A percentile compares a stretch with the other conserved stretches of the same genome.
Evolutionary conservation across 2,329 filamentous ascomycete genomes (phyloP).

Genomic region (Cladosporium sp.): DNA sequence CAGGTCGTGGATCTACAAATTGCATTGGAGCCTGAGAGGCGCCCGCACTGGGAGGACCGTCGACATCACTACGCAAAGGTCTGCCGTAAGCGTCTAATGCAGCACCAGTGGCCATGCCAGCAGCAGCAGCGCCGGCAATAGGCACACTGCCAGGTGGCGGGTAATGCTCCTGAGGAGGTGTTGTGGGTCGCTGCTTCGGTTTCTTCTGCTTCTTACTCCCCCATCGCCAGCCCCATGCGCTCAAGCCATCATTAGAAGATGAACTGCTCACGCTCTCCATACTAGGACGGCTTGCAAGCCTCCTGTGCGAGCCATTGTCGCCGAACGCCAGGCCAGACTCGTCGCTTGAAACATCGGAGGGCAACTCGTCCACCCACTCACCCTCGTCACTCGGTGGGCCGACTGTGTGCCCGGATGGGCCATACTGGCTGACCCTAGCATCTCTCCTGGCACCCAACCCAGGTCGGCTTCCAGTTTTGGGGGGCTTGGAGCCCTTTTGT

Average conservation of each 20-base stretch:
- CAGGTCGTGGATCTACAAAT: slow-evolving; percentile 62
- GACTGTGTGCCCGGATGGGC: slow-evolving; percentile 1
- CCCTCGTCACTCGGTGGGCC: slow-evolving; percentile 42
- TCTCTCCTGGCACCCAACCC: slow-evolving; percentile 23
- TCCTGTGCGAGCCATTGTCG: slow-evolving; percentile 33
- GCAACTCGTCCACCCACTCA: slow-evolving; percentile 51
- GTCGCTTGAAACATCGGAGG: slow-evolving; percentile 51
- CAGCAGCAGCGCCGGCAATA: slow-evolving; percentile 35
- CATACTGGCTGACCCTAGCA: slow-evolving; percentile 7
- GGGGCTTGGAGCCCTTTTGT: slow-evolving; percentile 27
- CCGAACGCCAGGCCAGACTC: slow-evolving; percentile 60
- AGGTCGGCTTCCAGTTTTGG: slow-evolving; percentile 22
- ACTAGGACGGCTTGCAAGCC: slow-evolving; percentile 39
- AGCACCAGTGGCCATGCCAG: slow-evolving; percentile 39
- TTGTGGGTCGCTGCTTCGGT: slow-evolving; percentile 24
- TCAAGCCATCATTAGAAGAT: slow-evolving; percentile 39
- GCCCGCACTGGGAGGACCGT: slow-evolving; percentile 44
- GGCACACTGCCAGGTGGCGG: slow-evolving; percentile 28
- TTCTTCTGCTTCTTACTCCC: slow-evolving; percentile 46
- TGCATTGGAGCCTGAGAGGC: slow-evolving; percentile 54
- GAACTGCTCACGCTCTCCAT: slow-evolving; percentile 48
- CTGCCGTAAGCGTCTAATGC: slow-evolving; percentile 40
- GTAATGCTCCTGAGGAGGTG: slow-evolving; percentile 14
- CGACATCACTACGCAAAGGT: slow-evolving; percentile 13
- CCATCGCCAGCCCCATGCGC: slow-evolving; percentile 59